phyloP scores from a whole-genome alignment of 208 protist species.

The Kentomonas sorsogonicus region DNA sequence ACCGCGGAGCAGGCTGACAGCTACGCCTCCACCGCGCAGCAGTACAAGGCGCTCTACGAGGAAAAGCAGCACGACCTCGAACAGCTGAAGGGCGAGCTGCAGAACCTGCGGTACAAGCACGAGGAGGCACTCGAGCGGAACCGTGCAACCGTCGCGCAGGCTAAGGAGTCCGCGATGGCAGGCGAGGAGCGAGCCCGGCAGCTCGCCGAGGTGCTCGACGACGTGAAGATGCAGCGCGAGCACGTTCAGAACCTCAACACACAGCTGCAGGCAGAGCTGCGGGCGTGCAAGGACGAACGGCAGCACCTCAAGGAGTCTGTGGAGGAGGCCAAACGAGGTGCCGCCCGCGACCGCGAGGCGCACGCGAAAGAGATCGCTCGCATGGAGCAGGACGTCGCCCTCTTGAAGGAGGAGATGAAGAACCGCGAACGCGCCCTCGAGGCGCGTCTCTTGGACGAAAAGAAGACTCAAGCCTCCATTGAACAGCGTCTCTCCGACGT shows the following conservation, averaged over 20 bases:
- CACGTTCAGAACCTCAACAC: constrained; percentile 42
- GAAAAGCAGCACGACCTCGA: constrained; percentile 39
- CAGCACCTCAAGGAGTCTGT: constrained; percentile 24
- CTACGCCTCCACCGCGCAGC: constrained; percentile 32
- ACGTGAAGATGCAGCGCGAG: constrained; percentile 39
- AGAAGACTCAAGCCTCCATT: constrained; percentile 25
- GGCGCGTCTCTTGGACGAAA: constrained; percentile 29
- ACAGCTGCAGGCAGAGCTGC: constrained; percentile 32
- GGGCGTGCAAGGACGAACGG: constrained; percentile 16
- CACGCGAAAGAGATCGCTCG: constrained; percentile 13
- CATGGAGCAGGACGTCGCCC: constrained; percentile 23
- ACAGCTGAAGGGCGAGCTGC: constrained; percentile 25
- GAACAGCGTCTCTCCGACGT: constrained; percentile 27
- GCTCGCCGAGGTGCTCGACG: constrained; percentile 19
- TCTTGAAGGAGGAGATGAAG: constrained; percentile 18
- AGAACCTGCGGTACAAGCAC: constrained; percentile 25
- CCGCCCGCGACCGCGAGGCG: constrained; percentile 14
- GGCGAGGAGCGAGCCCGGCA: constrained; percentile 31
- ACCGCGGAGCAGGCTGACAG: constrained; percentile 30
- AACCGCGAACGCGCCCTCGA: constrained; percentile 27
- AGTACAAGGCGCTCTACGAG: constrained; percentile 45
- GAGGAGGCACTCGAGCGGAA: constrained; percentile 30
- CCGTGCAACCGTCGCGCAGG: constrained; percentile 22
- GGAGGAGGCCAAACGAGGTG: constrained; percentile 6
- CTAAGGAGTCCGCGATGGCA: constrained; percentile 16